Conservation (phyloP, 2,329 filamentous ascomycete species). For the Claviceps pazoutovae region DNA sequence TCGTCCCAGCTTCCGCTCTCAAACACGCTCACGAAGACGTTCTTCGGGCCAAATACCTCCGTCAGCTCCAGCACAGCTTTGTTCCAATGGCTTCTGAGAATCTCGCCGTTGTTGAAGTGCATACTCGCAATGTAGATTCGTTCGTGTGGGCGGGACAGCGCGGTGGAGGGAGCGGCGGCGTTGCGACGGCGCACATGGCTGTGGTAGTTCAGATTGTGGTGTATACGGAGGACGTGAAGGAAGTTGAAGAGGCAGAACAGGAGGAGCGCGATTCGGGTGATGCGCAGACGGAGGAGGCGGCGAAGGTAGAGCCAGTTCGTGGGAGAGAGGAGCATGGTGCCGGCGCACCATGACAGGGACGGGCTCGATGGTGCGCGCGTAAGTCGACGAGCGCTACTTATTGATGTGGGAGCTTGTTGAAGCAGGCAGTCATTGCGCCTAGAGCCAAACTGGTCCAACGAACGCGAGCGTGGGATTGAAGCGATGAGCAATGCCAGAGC, state of each 20-base stretch:
- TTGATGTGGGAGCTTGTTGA: not conserved
- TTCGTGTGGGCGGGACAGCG: conserved; percentile 16
- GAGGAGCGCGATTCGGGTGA: conserved; percentile 19
- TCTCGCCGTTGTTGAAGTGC: conserved; percentile 51
- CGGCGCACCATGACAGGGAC: not conserved
- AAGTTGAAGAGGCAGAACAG: conserved; percentile 22
- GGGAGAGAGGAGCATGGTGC: conserved; percentile 15
- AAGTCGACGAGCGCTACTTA: not conserved
- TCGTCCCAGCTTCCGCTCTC: conserved; percentile 59
- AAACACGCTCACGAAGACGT: conserved; percentile 53
- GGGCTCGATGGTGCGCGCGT: not conserved
- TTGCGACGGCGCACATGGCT: conserved; percentile 12
- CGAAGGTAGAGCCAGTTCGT: conserved; percentile 21
- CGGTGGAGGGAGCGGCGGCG: not conserved
- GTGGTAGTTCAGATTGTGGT: conserved; percentile 18
- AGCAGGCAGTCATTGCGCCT: not conserved
- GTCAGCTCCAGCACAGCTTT: conserved; percentile 43
- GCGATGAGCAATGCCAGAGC: not conserved
- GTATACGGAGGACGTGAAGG: conserved; percentile 26
- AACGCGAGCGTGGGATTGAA: too few species aligned
- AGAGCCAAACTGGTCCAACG: not conserved
- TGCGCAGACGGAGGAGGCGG: conserved; percentile 23
- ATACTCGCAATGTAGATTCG: conserved; percentile 54
- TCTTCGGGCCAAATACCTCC: conserved; percentile 42
- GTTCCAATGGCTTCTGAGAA: conserved; percentile 50